Base-by-base conservation (phyloP, 495 filamentous ascomycete genomes). In the Pseudevernia furfuracea region DNA sequence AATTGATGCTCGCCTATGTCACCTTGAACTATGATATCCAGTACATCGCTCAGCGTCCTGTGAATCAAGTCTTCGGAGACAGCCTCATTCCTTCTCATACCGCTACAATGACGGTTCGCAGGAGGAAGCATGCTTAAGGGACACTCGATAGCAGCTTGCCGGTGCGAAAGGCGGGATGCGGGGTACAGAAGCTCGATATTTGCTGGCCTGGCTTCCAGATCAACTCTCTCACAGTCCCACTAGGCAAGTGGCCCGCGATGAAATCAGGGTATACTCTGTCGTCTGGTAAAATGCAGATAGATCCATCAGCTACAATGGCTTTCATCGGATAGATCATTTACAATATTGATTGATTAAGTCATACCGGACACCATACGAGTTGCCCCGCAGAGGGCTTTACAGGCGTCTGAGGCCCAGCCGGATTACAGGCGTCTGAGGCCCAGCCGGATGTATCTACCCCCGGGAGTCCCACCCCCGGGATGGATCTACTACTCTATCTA, bases 1-100 rank as follows among this genome's bases (percentile, higher is more conserved):
- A 71, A 41, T 43, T 71, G 34, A 14, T 71, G 21, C 44, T 71
- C 32, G 68, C 69, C 7, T 68, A 71, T 56, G 39, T 71, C 61
- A 36, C 62, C 30, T 62, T 59, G 41, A 55, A 66, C 19, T 70
- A 71, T 25, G 69, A 71, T 28, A 55, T 71, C 37, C 43, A 70
- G 30, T 41, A 69, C 7, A 32, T 68, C 1, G 28, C 19, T 7
- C 41, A 61, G 37, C 64, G 59, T 25, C 64, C 64, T 59, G 25
- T 60, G 36, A 56, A 58, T 37, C 14, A 21, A 11, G 23, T 34
- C 30, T 63, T 58, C 14, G 61, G 61, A 39, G 61, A 63, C 14
- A 58, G 36, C 28, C 19, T 63, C 39, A 15, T 58, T 4, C 61
- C 61, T 56, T 63, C 60, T 1, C 60, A 3, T 14, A 41, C 60